phyloP scores from a whole-genome alignment of 768 basidiomycete genomes.

The Lactarius indigo region DNA sequence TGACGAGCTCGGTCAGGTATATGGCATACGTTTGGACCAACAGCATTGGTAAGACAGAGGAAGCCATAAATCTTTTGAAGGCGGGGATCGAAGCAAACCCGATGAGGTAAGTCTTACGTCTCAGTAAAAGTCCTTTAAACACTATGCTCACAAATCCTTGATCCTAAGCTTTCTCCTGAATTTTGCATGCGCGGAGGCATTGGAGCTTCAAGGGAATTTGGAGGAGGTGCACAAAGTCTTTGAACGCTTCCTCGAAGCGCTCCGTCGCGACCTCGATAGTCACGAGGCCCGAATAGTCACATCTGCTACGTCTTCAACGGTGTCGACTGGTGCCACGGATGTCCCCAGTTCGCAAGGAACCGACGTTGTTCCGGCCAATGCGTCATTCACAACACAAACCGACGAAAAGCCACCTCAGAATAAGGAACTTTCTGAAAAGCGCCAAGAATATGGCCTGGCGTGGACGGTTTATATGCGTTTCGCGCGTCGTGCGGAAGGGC shows the following conservation, averaged over 20 bases:
- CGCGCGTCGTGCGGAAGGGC: conserved; percentile 80
- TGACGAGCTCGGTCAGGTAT: conserved; percentile 53
- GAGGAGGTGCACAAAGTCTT: conserved; percentile 69
- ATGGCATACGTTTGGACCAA: conserved; percentile 86
- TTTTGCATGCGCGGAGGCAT: conserved; percentile 78
- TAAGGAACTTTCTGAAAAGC: conserved; percentile 55
- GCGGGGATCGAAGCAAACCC: conserved; percentile 88
- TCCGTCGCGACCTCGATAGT: conserved; percentile 61
- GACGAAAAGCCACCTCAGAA: conserved; percentile 51
- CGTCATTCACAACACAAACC: conserved; percentile 42
- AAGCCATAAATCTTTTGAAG: conserved; percentile 75
- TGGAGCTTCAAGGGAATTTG: conserved; percentile 61
- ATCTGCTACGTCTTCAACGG: conserved; percentile 37
- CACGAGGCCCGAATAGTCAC: conserved; percentile 46
- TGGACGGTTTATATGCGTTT: conserved; percentile 95
- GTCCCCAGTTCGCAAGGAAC: conserved; percentile 8
- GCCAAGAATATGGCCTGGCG: conserved; percentile 71
- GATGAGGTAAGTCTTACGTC: conserved; percentile 46
- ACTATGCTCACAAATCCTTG: not conserved
- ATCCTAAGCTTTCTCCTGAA: conserved; percentile 75
- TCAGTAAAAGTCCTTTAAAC: conserved; percentile 17
- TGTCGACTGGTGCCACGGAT: conserved; percentile 24
- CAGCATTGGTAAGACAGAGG: conserved; percentile 71
- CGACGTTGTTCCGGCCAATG: conserved; percentile 10
- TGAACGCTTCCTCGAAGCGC: conserved; percentile 64